Evolutionary conservation across 768 basidiomycete genomes (phyloP).

Genomic region (Serendipita sp.): DNA sequence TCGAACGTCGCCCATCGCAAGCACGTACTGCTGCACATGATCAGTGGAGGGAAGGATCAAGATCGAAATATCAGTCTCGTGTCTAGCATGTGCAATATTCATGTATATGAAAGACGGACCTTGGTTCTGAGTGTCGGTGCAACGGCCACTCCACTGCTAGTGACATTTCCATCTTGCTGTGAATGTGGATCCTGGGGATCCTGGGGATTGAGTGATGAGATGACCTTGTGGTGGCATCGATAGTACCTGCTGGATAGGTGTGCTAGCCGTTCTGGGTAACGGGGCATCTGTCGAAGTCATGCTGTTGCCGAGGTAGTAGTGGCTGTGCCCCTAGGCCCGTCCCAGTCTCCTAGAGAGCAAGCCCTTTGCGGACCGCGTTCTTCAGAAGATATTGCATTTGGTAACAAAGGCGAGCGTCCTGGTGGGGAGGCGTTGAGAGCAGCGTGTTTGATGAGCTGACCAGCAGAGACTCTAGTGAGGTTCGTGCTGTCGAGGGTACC

Average conservation of each 20-base stretch:
- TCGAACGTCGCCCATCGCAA: slow-evolving; percentile 62
- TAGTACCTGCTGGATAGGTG: not conserved
- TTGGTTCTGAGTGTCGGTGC: not conserved
- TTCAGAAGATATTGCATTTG: not conserved
- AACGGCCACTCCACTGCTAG: not conserved
- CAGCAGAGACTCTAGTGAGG: not conserved
- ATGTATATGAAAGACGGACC: not conserved
- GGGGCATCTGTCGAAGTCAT: not conserved
- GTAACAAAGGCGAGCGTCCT: not conserved
- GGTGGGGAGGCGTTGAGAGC: not conserved
- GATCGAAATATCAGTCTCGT: not conserved
- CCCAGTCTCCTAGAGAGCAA: not conserved
- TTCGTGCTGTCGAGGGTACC: not conserved
- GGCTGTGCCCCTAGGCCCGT: not conserved
- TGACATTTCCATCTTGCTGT: not conserved
- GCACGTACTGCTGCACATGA: slow-evolving; percentile 30
- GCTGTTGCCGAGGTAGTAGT: not conserved
- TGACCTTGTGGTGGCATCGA: too few relatives aligned
- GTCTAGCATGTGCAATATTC: not conserved
- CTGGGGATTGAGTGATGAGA: too few relatives aligned
- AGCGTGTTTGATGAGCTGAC: not conserved
- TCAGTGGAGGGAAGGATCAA: not conserved
- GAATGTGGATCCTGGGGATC: not conserved
- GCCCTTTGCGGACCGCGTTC: slow-evolving; percentile 8
- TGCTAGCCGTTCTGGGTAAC: not conserved